phyloP scores from a whole-genome alignment of 352 stramenopile genomes.

The Pythium dissotocum region DNA sequence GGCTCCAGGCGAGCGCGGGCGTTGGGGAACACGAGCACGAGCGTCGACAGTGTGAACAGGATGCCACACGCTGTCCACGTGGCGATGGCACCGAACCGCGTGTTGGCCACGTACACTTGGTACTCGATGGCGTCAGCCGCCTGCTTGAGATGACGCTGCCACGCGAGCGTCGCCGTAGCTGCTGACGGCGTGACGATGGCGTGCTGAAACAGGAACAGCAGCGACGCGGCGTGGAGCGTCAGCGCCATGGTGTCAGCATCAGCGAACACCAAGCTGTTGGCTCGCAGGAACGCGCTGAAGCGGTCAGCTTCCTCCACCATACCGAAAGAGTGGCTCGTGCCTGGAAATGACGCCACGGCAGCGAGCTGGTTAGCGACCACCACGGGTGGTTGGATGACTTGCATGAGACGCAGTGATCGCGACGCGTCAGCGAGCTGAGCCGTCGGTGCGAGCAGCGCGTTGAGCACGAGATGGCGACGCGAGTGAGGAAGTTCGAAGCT shows the following conservation, averaged over 20 bases:
- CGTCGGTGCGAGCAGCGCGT: slow-evolving; percentile 25
- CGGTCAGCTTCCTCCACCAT: background rate
- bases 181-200: slow-evolving; percentile 31
- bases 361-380: background rate
- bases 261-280: slow-evolving; percentile 33
- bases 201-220: slow-evolving; percentile 60
- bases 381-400: slow-evolving; percentile 38
- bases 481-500: slow-evolving; percentile 30
- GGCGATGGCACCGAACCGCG: slow-evolving; percentile 48
- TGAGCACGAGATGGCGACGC: slow-evolving; percentile 34
- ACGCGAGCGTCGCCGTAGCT: background rate
- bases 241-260: slow-evolving; percentile 24
- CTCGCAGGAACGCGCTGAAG: slow-evolving; percentile 2
- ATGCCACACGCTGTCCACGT: slow-evolving; percentile 49
- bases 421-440: slow-evolving; percentile 21
- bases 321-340: background rate
- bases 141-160: slow-evolving; percentile 17
- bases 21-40: slow-evolving; percentile 38
- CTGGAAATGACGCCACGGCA: background rate
- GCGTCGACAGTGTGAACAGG: slow-evolving; percentile 43
- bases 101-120: slow-evolving; percentile 61
- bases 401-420: slow-evolving; percentile 32
- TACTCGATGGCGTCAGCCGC: slow-evolving; percentile 21
- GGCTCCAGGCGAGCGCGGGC: slow-evolving; percentile 33
- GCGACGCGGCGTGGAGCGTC: slow-evolving; percentile 42